Evolutionary conservation across 768 basidiomycete genomes (phyloP).

Genomic region (Pisolithus marmoratus): DNA sequence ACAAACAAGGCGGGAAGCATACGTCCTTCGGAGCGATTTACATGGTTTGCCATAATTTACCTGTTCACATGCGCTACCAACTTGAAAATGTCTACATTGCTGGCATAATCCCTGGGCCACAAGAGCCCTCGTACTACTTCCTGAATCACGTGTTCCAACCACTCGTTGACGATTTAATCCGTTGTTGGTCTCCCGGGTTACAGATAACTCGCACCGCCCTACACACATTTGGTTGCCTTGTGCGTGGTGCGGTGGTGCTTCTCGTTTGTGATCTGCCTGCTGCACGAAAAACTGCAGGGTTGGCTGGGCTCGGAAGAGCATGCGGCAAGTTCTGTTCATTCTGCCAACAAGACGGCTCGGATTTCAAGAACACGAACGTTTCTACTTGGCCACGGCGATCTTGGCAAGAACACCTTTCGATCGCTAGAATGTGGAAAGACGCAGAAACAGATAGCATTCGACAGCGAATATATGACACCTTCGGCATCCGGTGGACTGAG

Average conservation of each 20-base stretch:
- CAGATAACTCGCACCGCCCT: slow-evolving; percentile 17
- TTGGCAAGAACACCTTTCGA: slow-evolving; percentile 9
- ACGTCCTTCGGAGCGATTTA: slow-evolving; percentile 24
- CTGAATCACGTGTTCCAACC: slow-evolving; percentile 35
- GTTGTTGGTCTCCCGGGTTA: slow-evolving; percentile 29
- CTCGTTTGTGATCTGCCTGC: slow-evolving; percentile 22
- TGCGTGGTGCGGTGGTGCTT: slow-evolving; percentile 25
- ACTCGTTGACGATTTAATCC: slow-evolving; percentile 32
- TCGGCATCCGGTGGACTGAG: slow-evolving; percentile 26
- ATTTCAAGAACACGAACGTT: slow-evolving; percentile 18
- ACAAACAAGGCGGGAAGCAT: slow-evolving; percentile 28
- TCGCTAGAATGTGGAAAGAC: slow-evolving; percentile 15
- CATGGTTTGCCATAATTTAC: slow-evolving; percentile 30
- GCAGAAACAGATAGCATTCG: slow-evolving; percentile 7
- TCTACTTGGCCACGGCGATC: slow-evolving; percentile 12
- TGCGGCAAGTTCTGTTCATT: slow-evolving; percentile 17
- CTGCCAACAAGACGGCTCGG: slow-evolving; percentile 9
- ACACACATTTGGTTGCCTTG: slow-evolving; percentile 19
- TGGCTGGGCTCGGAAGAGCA: slow-evolving; percentile 5
- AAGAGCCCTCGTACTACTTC: slow-evolving; percentile 21
- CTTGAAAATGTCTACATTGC: slow-evolving; percentile 34
- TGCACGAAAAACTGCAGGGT: slow-evolving; percentile 18
- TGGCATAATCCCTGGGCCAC: slow-evolving; percentile 9
- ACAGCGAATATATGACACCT: slow-evolving; percentile 7
- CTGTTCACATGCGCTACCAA: slow-evolving; percentile 18